Base-by-base conservation (phyloP, 2,329 filamentous ascomycete species). In the Chaetomium globosum region DNA sequence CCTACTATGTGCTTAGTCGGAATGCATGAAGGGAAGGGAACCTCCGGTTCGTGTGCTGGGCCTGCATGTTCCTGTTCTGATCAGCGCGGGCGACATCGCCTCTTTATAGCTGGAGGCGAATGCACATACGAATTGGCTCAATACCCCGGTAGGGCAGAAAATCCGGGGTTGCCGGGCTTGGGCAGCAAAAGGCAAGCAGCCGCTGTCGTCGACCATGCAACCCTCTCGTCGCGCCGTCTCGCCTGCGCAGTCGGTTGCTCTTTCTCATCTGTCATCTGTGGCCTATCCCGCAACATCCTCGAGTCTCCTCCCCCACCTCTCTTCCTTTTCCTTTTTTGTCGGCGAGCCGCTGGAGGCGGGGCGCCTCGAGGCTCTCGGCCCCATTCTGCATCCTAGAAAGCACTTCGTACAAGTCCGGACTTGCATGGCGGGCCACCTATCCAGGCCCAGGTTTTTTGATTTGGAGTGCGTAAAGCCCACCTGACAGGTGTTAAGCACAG, bases 271-370 rank as follows among this genome's bases (percentile, higher is more conserved):
- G 39, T 43, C 39, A 43, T 43, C 39, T n/a, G 39, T 43, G 39
- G 16, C 39, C 39, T 43, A n/a, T 48, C 46, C 21, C 46, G 46
- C 46, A 43, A 23, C 26, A 30, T 31, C 13, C 52, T 30, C 49
- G 19, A 9, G 16, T 28, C 36, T 21, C 36, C 33, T 13, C 23
- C 36, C 21, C 21, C 33, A 23, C 43, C 30, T 21, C 43, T 43
- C 52, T 26, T 26, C 4, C 28, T 53, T 23, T 28, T 13, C 7
- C 26, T 30, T 19, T 64, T 63, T 54, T 58, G 43, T 31, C 58
- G 30, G 43, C 54, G 31, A 66, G 64, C 67, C 64, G 64, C 67
- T 65, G 51, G 62, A 66, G 56, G 64, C 62, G 56, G 51, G 62
- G 65, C 43, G 64, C 59, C 52, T 60, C 61, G 16, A 31, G n/a